Percentiles rank a stretch among this genome's conserved stretches.
These are phyloP conservation scores for Usnea hakonensis DNA, from an alignment of 495 filamentous ascomycete species.

Conservation along the genomic window DNA sequence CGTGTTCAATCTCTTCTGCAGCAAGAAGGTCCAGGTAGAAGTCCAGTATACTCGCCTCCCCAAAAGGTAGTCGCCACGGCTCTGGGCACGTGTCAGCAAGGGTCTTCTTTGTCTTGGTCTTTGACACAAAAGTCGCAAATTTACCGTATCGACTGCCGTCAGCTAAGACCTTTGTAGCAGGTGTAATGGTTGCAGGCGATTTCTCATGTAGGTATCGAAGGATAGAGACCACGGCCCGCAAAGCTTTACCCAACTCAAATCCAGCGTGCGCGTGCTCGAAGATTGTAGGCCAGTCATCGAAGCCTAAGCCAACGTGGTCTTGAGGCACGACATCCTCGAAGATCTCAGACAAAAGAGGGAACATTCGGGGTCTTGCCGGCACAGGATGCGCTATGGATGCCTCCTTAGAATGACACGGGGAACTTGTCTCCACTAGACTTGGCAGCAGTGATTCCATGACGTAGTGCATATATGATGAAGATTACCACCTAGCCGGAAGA, in stretches of 20 bases:
- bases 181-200: neutral
- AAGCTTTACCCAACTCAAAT: neutral
- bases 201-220: neutral
- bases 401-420: neutral
- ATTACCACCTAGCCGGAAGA: no score
- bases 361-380: neutral
- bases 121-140: neutral
- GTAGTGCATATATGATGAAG: neutral
- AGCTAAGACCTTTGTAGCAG: constrained; percentile 6
- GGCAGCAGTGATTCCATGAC: neutral
- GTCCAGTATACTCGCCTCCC: constrained; percentile 8
- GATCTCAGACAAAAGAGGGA: neutral
- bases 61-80: constrained; percentile 9
- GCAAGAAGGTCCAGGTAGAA: constrained; percentile 55
- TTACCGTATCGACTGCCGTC: constrained; percentile 12
- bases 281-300: neutral
- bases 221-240: neutral
- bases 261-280: neutral
- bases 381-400: neutral
- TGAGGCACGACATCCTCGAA: neutral
- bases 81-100: constrained; percentile 4
- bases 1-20: constrained; percentile 29
- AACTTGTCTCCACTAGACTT: neutral
- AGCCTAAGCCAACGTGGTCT: neutral
- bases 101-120: neutral